A percentile compares a stretch with the other conserved stretches of the same genome.
Evolutionary conservation across 139 green algal genomes (phyloP).

Genomic region (Chlorella sorokiniana): DNA sequence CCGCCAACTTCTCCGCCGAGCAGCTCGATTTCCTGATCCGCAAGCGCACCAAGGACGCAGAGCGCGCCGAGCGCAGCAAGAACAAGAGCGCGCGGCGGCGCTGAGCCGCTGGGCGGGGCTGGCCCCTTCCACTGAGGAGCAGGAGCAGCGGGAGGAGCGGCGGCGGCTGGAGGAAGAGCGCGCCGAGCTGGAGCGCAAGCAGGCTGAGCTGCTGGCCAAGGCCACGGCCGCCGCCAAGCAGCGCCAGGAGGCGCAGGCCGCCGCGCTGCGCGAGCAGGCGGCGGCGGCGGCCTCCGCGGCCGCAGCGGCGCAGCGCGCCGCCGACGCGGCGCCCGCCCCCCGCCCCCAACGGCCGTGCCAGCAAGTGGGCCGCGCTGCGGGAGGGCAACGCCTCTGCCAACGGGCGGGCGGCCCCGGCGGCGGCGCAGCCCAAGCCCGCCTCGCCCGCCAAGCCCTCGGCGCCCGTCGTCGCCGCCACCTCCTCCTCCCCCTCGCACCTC

Average conservation of each 20-base stretch:
- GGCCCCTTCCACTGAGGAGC: neutral
- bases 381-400: neutral
- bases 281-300: neutral
- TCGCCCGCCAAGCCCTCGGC: no score
- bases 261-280: neutral
- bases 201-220: neutral
- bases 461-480: no score
- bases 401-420: no score
- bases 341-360: no score
- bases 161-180: neutral
- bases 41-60: neutral
- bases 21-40: neutral
- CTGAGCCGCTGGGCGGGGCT: neutral
- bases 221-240: neutral
- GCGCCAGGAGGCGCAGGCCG: neutral
- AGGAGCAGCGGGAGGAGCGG: neutral
- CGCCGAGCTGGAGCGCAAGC: neutral
- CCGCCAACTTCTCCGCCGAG: neutral
- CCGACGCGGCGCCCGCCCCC: no score
- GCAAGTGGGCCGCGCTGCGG: neutral
- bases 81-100: neutral
- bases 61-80: neutral
- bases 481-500: no score
- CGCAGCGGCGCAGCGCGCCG: conserved; percentile 1
- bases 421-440: no score